Percentiles rank a stretch among this genome's conserved stretches.
phyloP scores from a whole-genome alignment of 2,329 filamentous ascomycete species.

The Camptophora hylomeconis region DNA sequence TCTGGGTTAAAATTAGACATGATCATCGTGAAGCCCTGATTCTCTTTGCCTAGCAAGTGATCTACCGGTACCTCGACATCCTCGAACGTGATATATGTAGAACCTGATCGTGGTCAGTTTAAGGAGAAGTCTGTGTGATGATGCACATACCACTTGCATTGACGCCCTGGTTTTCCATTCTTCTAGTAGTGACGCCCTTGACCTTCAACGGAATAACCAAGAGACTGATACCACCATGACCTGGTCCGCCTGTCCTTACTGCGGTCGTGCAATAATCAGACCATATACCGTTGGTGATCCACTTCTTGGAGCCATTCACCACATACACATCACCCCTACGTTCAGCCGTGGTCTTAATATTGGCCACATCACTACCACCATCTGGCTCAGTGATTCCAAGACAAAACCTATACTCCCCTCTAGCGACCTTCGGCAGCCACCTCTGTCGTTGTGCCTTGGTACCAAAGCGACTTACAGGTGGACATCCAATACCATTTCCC shows the following conservation, averaged over 20 bases:
- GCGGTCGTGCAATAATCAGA: slow-evolving; percentile 56
- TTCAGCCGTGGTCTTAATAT: slow-evolving; percentile 54
- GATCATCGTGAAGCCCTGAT: slow-evolving; percentile 58
- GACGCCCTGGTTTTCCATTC: slow-evolving; percentile 56
- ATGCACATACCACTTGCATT: slow-evolving; percentile 44
- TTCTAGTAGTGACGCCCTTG: slow-evolving; percentile 54
- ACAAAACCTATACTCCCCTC: slow-evolving; percentile 53
- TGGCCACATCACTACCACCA: slow-evolving; percentile 61
- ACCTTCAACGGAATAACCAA: slow-evolving; percentile 56
- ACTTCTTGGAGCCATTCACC: slow-evolving; percentile 65
- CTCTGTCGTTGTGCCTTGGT: slow-evolving; percentile 47
- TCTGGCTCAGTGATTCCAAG: slow-evolving; percentile 71
- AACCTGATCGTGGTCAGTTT: slow-evolving; percentile 51
- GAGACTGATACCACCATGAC: slow-evolving; percentile 53
- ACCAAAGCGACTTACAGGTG: slow-evolving; percentile 57
- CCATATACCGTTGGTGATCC: slow-evolving; percentile 67
- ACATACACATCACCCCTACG: slow-evolving; percentile 56
- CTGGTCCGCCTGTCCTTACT: slow-evolving; percentile 58
- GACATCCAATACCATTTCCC: slow-evolving; percentile 57
- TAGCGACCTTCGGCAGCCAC: slow-evolving; percentile 55
- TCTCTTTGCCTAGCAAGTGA: slow-evolving; percentile 58
- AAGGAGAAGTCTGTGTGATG: slow-evolving; percentile 23
- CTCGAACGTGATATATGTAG: slow-evolving; percentile 63
- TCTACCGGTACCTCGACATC: slow-evolving; percentile 60
- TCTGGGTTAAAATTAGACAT: slow-evolving; percentile 78